A percentile compares a stretch with the other conserved stretches of the same genome.
phyloP scores from a whole-genome alignment of 1,284 basidiomycete species.

The Boletus hoseneyae region DNA sequence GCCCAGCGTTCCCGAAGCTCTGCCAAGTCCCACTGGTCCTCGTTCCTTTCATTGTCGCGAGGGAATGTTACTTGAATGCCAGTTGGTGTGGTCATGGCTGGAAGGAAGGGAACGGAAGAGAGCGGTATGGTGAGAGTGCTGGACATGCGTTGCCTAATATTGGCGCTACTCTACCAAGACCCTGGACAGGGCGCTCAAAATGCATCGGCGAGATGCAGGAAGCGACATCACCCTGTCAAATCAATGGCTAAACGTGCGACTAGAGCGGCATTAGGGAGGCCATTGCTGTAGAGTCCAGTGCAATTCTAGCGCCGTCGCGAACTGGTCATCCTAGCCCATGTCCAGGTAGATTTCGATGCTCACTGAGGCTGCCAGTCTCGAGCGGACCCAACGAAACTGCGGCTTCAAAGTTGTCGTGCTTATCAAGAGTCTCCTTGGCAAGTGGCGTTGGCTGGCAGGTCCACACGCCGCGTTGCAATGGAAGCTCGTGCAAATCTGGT shows the following conservation, averaged over 20 bases:
- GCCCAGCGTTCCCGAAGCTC: constrained; percentile 1
- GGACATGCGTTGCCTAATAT: constrained; percentile 7
- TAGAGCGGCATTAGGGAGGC: neutral
- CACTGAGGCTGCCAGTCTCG: neutral
- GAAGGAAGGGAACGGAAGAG: neutral
- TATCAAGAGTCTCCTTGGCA: too few relatives aligned
- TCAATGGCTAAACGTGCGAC: constrained; percentile 10
- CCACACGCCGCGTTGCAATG: too few relatives aligned
- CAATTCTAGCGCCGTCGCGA: neutral
- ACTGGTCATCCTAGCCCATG: neutral
- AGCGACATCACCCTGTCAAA: constrained; percentile 2
- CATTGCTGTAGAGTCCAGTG: neutral
- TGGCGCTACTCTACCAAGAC: neutral
- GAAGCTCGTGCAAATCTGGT: too few relatives aligned
- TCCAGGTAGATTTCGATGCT: neutral
- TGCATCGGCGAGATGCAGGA: neutral
- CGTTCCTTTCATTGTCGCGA: neutral
- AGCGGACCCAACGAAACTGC: too few relatives aligned
- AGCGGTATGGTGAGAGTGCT: neutral
- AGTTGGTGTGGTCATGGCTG: constrained; percentile 15
- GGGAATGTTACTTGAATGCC: constrained; percentile 1
- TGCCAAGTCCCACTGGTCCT: constrained; percentile 3
- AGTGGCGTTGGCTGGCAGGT: too few relatives aligned
- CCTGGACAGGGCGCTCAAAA: constrained; percentile 1
- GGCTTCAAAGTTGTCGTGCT: too few relatives aligned